phyloP scores from a whole-genome alignment of 495 filamentous ascomycete species.

The Podospora australis region DNA sequence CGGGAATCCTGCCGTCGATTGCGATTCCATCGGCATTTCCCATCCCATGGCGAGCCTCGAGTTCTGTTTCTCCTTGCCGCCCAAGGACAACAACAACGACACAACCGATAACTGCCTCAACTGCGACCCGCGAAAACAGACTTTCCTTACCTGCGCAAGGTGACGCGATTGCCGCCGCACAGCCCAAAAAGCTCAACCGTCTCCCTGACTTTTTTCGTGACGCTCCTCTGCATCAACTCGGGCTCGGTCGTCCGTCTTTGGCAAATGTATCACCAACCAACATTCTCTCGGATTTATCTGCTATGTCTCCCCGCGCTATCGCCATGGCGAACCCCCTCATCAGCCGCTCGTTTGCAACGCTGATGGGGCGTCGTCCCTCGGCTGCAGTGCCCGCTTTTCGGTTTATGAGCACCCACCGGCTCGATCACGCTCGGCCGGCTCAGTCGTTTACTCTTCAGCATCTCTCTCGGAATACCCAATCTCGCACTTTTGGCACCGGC shows the following conservation, averaged over 20 bases:
- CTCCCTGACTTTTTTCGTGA: conserved; percentile 39
- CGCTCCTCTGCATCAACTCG: conserved; percentile 7
- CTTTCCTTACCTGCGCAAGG: conserved; percentile 1
- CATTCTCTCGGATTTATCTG: conserved; percentile 23
- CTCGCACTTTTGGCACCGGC: conserved; percentile 34
- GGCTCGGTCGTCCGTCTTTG: conserved; percentile 12
- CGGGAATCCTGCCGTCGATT: conserved; percentile 52
- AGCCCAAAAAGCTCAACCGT: no score
- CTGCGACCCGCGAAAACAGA: no score
- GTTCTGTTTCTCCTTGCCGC: no score
- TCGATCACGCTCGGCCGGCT: conserved; percentile 16
- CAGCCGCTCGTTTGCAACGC: conserved; percentile 20
- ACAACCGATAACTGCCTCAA: no score
- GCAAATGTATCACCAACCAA: conserved; percentile 16
- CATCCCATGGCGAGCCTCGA: conserved; percentile 41
- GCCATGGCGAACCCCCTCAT: conserved; percentile 33
- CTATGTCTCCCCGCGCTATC: conserved; percentile 25
- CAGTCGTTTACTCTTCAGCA: conserved; percentile 3
- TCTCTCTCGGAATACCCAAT: conserved; percentile 15
- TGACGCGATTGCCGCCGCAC: background rate
- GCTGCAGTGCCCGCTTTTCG: conserved; percentile 17
- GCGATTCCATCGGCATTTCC: conserved; percentile 40
- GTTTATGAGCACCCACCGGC: conserved; percentile 24
- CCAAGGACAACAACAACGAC: no score
- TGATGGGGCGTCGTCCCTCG: conserved; percentile 17